These are phyloP conservation scores for Oryza australiensis DNA, from an alignment of 176 grass and related monocot genomes.

Conservation along the genomic window DNA sequence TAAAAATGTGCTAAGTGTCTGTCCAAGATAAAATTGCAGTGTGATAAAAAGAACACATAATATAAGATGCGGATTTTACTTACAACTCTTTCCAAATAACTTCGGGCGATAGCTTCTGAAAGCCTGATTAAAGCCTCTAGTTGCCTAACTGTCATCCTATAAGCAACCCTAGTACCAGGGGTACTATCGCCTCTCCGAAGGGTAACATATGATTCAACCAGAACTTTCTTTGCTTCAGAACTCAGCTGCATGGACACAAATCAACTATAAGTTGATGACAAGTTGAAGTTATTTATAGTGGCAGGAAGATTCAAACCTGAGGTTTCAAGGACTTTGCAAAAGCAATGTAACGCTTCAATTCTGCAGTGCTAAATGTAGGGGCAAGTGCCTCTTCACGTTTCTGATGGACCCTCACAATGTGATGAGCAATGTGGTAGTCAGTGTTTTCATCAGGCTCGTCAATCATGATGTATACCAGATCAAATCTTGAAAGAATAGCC, in stretches of 20 bases:
- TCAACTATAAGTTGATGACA: constrained; percentile 26
- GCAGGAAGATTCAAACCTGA: constrained; percentile 56
- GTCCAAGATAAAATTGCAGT: not conserved
- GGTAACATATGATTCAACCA: constrained; percentile 85
- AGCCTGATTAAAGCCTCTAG: constrained; percentile 93
- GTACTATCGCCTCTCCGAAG: constrained; percentile 85
- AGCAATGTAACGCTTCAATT: constrained; percentile 87
- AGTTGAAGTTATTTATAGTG: not conserved
- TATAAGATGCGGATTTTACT: constrained; percentile 26
- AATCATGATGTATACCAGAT: constrained; percentile 99
- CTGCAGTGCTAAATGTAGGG: constrained; percentile 80
- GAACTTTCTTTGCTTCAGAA: constrained; percentile 80
- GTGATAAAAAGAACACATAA: not conserved
- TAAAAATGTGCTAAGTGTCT: constrained; percentile 2
- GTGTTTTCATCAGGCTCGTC: constrained; percentile 98
- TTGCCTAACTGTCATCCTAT: constrained; percentile 98
- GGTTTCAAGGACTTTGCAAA: constrained; percentile 91
- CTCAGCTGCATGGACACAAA: constrained; percentile 65
- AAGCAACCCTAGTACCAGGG: constrained; percentile 95
- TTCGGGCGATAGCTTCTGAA: constrained; percentile 92
- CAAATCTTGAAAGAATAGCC: constrained; percentile 98
- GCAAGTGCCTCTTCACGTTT: constrained; percentile 91
- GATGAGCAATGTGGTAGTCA: constrained; percentile 98
- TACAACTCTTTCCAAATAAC: constrained; percentile 93
- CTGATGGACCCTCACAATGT: constrained; percentile 98